Percentiles rank a stretch among this genome's conserved stretches.
phyloP scores from a whole-genome alignment of 345 rosid genomes.

The Linum tenue region DNA sequence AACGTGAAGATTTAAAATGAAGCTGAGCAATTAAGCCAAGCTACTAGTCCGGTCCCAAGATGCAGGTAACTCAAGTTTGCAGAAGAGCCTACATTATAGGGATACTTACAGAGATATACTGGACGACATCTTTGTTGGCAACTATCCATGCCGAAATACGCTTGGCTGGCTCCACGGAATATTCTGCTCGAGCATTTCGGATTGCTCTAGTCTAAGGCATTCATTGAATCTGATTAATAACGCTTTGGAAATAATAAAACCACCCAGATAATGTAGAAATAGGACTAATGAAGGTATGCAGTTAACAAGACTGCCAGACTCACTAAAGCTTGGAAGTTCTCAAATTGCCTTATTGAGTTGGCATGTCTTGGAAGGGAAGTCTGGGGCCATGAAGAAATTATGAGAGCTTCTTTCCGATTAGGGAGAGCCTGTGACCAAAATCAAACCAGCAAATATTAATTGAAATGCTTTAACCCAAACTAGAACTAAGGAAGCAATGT shows the following conservation, averaged over 20 bases:
- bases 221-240: slow-evolving; percentile 3
- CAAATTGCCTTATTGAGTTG: slow-evolving; percentile 60
- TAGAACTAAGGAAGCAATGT: not conserved
- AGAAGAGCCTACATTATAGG: not conserved
- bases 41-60: too few relatives aligned
- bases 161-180: slow-evolving; percentile 89
- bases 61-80: too few relatives aligned
- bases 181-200: slow-evolving; percentile 93
- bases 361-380: slow-evolving; percentile 60
- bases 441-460: slow-evolving; percentile 1
- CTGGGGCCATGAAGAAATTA: slow-evolving; percentile 82
- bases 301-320: slow-evolving; percentile 20
- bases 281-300: not conserved
- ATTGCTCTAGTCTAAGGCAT: slow-evolving; percentile 68
- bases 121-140: slow-evolving; percentile 68
- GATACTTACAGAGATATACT: slow-evolving; percentile 68
- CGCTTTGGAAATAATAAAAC: not conserved
- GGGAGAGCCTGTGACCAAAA: slow-evolving; percentile 63
- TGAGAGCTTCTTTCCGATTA: slow-evolving; percentile 61
- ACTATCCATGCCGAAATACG: slow-evolving; percentile 88
- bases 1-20: not conserved
- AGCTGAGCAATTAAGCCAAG: too few relatives aligned
- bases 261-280: not conserved
- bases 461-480: not conserved
- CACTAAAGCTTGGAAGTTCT: slow-evolving; percentile 83